Percentiles rank a stretch among this genome's conserved stretches.
These are phyloP conservation scores for Scedosporium dehoogii DNA, from an alignment of 2,329 filamentous ascomycete species.

Conservation along the genomic window DNA sequence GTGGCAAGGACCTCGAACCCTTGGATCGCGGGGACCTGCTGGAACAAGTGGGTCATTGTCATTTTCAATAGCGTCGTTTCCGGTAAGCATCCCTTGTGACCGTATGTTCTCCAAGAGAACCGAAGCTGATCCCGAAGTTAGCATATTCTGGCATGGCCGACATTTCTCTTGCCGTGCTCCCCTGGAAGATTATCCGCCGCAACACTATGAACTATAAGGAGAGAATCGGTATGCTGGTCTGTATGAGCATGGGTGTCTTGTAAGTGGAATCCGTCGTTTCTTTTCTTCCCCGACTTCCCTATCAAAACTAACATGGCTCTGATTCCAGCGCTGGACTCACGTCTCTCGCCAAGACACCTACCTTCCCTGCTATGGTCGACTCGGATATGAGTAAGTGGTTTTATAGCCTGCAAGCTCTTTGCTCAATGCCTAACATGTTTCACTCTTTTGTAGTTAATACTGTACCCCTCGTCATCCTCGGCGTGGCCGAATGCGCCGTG, in stretches of 20 bases:
- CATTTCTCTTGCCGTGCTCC: conserved; percentile 26
- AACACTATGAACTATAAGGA: conserved; percentile 26
- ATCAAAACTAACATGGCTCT: background rate
- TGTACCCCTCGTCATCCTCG: conserved; percentile 11
- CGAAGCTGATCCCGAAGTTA: background rate
- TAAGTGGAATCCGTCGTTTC: conserved; percentile 11
- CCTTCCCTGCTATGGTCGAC: conserved; percentile 13
- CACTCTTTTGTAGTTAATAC: conserved; percentile 6
- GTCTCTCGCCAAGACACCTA: conserved; percentile 18
- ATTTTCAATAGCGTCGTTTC: background rate
- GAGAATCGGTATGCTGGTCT: conserved; percentile 25
- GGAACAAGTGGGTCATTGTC: background rate
- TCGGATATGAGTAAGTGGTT: conserved; percentile 9
- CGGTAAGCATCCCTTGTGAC: background rate
- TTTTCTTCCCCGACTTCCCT: background rate
- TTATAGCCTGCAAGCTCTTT: background rate
- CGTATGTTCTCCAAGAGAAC: background rate
- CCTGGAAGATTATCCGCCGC: conserved; percentile 28
- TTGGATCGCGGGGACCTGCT: background rate
- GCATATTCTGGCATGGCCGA: conserved; percentile 25
- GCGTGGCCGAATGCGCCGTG: conserved; percentile 12
- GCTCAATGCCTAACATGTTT: background rate
- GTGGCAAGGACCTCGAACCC: background rate
- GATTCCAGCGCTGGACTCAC: conserved; percentile 18
- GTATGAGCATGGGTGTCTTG: conserved; percentile 33